phyloP scores from a whole-genome alignment of 331 rosid genomes.

The Dryas integrifolia region DNA sequence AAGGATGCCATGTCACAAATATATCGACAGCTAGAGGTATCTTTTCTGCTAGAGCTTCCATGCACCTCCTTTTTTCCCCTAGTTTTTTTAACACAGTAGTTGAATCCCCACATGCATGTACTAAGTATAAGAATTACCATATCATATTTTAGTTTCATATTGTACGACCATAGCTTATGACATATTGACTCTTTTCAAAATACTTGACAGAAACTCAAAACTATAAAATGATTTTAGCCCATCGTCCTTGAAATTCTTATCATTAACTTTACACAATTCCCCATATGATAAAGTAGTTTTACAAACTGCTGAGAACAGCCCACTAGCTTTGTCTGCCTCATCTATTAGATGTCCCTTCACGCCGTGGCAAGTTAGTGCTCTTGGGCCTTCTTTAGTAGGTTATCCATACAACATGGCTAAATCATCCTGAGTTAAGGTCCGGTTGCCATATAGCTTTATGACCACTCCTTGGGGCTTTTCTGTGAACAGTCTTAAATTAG shows the following conservation, averaged over 20 bases:
- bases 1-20: slow-evolving; percentile 91
- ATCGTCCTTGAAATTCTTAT: neutral
- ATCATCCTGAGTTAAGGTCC: neutral
- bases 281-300: neutral
- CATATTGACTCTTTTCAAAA: neutral
- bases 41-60: slow-evolving; percentile 11
- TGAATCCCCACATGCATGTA: slow-evolving; percentile 1
- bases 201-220: neutral
- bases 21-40: slow-evolving; percentile 88
- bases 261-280: neutral
- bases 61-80: neutral
- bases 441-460: neutral
- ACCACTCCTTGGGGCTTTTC: neutral
- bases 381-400: neutral
- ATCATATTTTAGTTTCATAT: too few species aligned
- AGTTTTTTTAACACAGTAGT: neutral
- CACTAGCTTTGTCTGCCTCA: neutral
- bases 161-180: too few species aligned
- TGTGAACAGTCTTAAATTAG: neutral
- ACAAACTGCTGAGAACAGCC: neutral
- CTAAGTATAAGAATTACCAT: too few species aligned
- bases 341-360: neutral
- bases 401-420: neutral
- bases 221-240: neutral
- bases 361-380: neutral